Evolutionary conservation across 495 filamentous ascomycete genomes (phyloP).

Genomic region (Hypoxylon intermedium): DNA sequence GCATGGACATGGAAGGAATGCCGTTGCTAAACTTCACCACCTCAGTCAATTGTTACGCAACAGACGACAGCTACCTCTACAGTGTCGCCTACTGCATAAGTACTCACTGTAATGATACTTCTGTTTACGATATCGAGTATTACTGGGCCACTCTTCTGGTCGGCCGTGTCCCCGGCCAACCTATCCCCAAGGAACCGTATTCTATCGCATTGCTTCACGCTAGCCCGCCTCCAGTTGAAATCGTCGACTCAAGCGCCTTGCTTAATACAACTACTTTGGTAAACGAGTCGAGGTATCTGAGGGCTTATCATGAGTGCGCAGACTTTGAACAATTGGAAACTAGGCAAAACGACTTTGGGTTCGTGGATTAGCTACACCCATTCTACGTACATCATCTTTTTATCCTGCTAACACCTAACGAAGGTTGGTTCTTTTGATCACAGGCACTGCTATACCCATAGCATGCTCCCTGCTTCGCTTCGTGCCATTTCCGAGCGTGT

Average conservation of each 20-base stretch:
- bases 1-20: slow-evolving; percentile 18
- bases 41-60: slow-evolving; percentile 45
- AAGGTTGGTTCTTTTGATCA: slow-evolving; percentile 43
- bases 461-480: slow-evolving; percentile 39
- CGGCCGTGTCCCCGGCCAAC: slow-evolving; percentile 25
- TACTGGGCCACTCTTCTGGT: slow-evolving; percentile 44
- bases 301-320: slow-evolving; percentile 25
- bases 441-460: slow-evolving; percentile 44
- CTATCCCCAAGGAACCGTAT: slow-evolving; percentile 41
- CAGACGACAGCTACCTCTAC: slow-evolving; percentile 43
- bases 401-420: not conserved
- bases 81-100: slow-evolving; percentile 51
- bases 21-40: slow-evolving; percentile 28
- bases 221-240: slow-evolving; percentile 7
- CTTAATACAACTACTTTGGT: slow-evolving; percentile 45
- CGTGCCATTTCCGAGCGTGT: slow-evolving; percentile 35
- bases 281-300: slow-evolving; percentile 24
- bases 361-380: not conserved
- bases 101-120: slow-evolving; percentile 35
- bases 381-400: not conserved
- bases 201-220: slow-evolving; percentile 27
- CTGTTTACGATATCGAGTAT: slow-evolving; percentile 38
- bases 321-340: slow-evolving; percentile 28
- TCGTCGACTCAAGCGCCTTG: slow-evolving; percentile 6
- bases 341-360: slow-evolving; percentile 40